A percentile compares a stretch with the other conserved stretches of the same genome.
Conservation (phyloP, 441 rosid genomes). For the Gossypium davidsonii region DNA sequence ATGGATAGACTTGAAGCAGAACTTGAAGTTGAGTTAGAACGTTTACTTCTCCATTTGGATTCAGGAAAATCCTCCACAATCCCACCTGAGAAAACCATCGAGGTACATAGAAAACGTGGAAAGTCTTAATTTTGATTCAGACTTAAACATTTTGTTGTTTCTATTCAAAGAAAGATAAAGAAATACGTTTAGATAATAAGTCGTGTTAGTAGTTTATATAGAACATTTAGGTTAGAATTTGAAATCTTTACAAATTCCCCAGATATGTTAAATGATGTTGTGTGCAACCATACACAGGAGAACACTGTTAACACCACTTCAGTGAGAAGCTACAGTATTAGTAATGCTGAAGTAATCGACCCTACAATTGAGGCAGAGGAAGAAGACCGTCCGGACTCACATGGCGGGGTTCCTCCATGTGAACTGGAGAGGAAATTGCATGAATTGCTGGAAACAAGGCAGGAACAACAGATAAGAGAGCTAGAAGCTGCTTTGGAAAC, state of each 20-base stretch:
- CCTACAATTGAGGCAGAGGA: constrained; percentile 13
- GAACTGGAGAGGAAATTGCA: constrained; percentile 67
- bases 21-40: constrained; percentile 64
- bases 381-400: constrained; percentile 22
- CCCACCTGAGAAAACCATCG: constrained; percentile 17
- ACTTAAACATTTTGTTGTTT: not conserved
- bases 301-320: constrained; percentile 12
- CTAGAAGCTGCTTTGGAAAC: constrained; percentile 50
- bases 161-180: not conserved
- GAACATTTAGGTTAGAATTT: not conserved
- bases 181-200: not conserved
- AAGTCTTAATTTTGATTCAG: not conserved
- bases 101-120: constrained; percentile 22
- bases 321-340: constrained; percentile 15
- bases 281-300: not conserved
- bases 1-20: constrained; percentile 70
- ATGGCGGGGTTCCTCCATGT: constrained; percentile 46
- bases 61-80: constrained; percentile 21
- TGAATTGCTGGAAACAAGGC: constrained; percentile 58
- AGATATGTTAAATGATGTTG: not conserved
- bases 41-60: constrained; percentile 49
- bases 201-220: not conserved
- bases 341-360: constrained; percentile 41
- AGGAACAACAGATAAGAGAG: constrained; percentile 60
- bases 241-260: not conserved